phyloP scores from a whole-genome alignment of 345 rosid species.

The Acer campestre region DNA sequence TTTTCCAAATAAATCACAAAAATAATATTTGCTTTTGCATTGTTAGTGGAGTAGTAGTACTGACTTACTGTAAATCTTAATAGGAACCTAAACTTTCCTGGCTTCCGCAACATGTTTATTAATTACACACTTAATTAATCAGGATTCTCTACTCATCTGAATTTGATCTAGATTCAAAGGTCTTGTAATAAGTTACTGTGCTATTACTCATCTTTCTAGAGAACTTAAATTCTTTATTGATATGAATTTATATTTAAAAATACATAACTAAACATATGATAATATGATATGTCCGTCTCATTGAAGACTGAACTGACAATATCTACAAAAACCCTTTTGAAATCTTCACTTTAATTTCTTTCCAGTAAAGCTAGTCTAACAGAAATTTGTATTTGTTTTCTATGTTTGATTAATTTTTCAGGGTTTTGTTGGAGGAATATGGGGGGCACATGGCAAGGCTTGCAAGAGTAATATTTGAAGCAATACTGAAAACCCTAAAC shows the following conservation, averaged over 20 bases:
- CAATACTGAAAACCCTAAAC: constrained; percentile 45
- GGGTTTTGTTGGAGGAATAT: constrained; percentile 63
- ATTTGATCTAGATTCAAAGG: too few relatives aligned
- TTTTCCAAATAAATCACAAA: background rate
- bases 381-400: background rate
- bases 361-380: background rate
- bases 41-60: background rate
- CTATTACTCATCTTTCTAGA: too few relatives aligned
- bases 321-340: background rate
- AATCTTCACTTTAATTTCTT: background rate
- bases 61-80: background rate
- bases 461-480: constrained; percentile 48
- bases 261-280: too few relatives aligned
- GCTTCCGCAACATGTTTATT: background rate
- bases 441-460: constrained; percentile 60
- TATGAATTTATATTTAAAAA: too few relatives aligned
- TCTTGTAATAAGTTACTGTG: too few relatives aligned
- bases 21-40: background rate
- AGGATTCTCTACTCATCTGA: too few relatives aligned
- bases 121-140: too few relatives aligned
- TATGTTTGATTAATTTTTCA: constrained; percentile 3
- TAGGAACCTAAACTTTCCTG: background rate
- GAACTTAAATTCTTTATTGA: too few relatives aligned
- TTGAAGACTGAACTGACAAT: too few relatives aligned
- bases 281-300: too few relatives aligned